Base-by-base conservation (phyloP, 306 rosid genomes). In the Prosopis cineraria region DNA sequence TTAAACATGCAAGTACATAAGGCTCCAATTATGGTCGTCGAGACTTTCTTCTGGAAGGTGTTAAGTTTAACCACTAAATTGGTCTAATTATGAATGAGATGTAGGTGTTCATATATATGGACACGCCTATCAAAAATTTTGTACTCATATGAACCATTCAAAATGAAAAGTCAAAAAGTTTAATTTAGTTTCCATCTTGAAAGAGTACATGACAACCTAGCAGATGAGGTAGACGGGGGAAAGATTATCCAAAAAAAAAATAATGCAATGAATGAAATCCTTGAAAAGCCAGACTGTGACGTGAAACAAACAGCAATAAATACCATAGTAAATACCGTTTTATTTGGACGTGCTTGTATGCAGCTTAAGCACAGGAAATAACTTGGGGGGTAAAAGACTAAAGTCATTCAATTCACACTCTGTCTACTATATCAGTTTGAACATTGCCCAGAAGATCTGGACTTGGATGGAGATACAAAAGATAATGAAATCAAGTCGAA, bases 251-350 rank as follows among this genome's bases (percentile, higher is more conserved):
- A 29, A 12, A 47, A 58, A 33, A 64, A 56, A 60, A 55, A 50
- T 25, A 50, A 50, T 17, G 58, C 31, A 24, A 16, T 12, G 27
- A 82, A 60, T 72, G 79, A 36, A 78, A 60, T 64, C 27, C 41
- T 41, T 64, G 47, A 84, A 66, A 83, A 83, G 81, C 77, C 68
- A 84, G 87, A 86, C 79, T 72, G 87, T 55, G 92, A 87, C 88
- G 73, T 60, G 66, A 82, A 89, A 83, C 87, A 72, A 86, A 89
- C 86, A 71, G 78, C 90, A 84, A 83, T 84, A 89, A 89, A 89
- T 83, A 52, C 81, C 56, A 59, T 73, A 80, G 72, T 82, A 86
- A 89, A 84, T 79, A 76, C 81, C 73, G 64, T 84, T 27, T 87
- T 63, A 85, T 76, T 41, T 82, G 81, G 76, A 65, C 45, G 55